phyloP scores from a whole-genome alignment of 805 yeast species.

The Zygosaccharomyces siamensis region DNA sequence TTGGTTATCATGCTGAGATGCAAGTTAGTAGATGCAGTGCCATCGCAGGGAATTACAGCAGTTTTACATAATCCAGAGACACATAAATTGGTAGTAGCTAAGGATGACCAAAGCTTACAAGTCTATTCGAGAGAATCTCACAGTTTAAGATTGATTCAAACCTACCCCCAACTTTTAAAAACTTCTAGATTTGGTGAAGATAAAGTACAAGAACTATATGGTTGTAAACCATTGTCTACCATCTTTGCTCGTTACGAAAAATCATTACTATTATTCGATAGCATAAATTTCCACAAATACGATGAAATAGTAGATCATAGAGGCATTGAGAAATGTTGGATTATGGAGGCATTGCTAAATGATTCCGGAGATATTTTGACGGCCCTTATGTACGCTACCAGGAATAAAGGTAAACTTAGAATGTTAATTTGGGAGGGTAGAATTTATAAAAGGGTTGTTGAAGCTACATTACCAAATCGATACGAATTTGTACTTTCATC shows the following conservation, averaged over 20 bases:
- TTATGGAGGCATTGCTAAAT: slow-evolving; percentile 13
- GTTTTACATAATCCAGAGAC: slow-evolving; percentile 26
- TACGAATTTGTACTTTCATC: slow-evolving; percentile 22
- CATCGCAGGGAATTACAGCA: slow-evolving; percentile 23
- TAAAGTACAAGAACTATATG: slow-evolving; percentile 19
- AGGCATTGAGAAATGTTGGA: slow-evolving; percentile 29
- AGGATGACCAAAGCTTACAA: slow-evolving; percentile 27
- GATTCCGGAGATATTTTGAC: slow-evolving; percentile 13
- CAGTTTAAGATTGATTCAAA: slow-evolving; percentile 24
- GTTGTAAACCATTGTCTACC: slow-evolving; percentile 26
- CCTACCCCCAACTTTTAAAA: slow-evolving; percentile 27
- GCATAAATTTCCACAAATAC: slow-evolving; percentile 31
- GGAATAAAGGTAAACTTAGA: slow-evolving; percentile 19
- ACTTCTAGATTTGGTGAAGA: slow-evolving; percentile 19
- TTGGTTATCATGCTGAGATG: slow-evolving; percentile 22
- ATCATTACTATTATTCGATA: slow-evolving; percentile 25
- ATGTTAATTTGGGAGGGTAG: slow-evolving; percentile 31
- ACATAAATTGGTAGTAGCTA: slow-evolving; percentile 26
- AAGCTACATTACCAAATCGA: slow-evolving; percentile 18
- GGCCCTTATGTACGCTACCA: slow-evolving; percentile 20
- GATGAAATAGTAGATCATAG: slow-evolving; percentile 32
- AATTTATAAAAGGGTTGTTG: slow-evolving; percentile 24
- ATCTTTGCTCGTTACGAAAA: slow-evolving; percentile 29
- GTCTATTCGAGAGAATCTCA: slow-evolving; percentile 27
- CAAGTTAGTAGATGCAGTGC: slow-evolving; percentile 17